Percentiles rank a stretch among this genome's conserved stretches.
These are phyloP conservation scores for Suhomyces terraborum DNA, from an alignment of 1,139 yeast genomes.

Conservation along the genomic window DNA sequence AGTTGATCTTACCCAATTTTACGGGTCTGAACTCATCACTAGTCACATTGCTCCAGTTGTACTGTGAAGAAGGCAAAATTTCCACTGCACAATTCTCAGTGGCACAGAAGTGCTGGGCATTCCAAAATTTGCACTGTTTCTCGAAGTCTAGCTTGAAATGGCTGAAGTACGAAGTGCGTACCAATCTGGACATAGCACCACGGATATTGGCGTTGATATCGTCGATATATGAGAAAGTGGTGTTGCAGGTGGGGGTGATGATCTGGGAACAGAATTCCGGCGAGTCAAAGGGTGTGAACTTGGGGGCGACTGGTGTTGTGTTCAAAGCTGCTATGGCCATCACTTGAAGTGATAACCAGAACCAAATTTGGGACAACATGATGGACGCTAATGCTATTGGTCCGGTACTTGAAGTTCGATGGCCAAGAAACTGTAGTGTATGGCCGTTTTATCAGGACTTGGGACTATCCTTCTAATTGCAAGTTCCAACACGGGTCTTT, in stretches of 20 bases:
- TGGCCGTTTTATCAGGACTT: too few relatives aligned
- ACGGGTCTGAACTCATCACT: constrained; percentile 77
- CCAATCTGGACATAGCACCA: constrained; percentile 57
- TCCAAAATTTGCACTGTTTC: constrained; percentile 87
- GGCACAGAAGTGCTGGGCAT: constrained; percentile 83
- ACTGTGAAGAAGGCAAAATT: constrained; percentile 45
- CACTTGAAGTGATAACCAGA: constrained; percentile 6
- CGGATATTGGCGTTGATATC: constrained; percentile 37
- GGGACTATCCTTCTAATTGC: not conserved
- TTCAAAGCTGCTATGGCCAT: constrained; percentile 1
- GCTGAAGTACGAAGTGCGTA: constrained; percentile 74
- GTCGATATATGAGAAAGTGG: constrained; percentile 50
- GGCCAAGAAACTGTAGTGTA: too few relatives aligned
- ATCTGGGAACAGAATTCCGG: constrained; percentile 52
- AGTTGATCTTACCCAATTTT: constrained; percentile 56
- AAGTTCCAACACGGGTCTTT: too few relatives aligned
- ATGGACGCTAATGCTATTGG: not conserved
- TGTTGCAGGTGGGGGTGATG: constrained; percentile 49
- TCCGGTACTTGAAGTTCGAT: too few relatives aligned
- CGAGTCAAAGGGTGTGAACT: constrained; percentile 44
- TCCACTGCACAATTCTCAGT: constrained; percentile 95
- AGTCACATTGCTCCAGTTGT: constrained; percentile 62
- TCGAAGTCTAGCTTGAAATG: constrained; percentile 86
- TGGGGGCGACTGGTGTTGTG: constrained; percentile 4
- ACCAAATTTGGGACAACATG: constrained; percentile 7